Base-by-base conservation (phyloP, 2,329 filamentous ascomycete species). In the Fusarium ambrosium region DNA sequence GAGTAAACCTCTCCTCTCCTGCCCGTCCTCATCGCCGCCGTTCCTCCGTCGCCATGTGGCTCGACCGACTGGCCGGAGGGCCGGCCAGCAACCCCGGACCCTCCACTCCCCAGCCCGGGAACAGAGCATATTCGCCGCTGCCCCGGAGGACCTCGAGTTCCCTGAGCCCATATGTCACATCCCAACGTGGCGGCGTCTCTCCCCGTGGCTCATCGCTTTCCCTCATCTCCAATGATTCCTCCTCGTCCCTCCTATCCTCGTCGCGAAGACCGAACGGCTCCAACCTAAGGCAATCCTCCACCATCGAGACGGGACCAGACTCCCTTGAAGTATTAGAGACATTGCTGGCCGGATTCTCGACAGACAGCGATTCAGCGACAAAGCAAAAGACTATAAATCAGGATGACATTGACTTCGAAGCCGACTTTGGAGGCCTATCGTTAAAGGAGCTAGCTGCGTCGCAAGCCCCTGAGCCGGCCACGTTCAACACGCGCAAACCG, bases 141-240 rank as follows among this genome's bases (percentile, higher is more conserved):
- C 89, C 91, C 45, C 89, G 90, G 74, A 89, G 93, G 80, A 90
- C 93, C 61, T 90, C 92, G 14, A 91, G 89, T 80, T 91, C 89
- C 79, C 89, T 94, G 68, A 92, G 89, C 48, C 93, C 93, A 10
- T 92, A 92, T 77, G 85, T 92, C 68, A 90, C 92, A 37, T 92
- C 91, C 14, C 90, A 92, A 77, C 89, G 94, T 68, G 90, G 93
- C 24, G 91, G 90, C 16, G 84, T 93, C 45, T 91, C 88, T 58
- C 91, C 94, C 24, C 89, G 94, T 71, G 92, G 91, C 7, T 98
- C 96, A 1, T 94, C 94, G 2, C 85, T 96, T 8, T 97, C 95
- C 2, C 86, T 96, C n/a, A 87, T 90, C 13, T 91, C 94, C 7
- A 94, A 90, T 82, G 93, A 94, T 64, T 98, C 96, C 4, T 92